phyloP scores from a whole-genome alignment of 2,329 filamentous ascomycete genomes.

The Sarocladiaceae sp. region DNA sequence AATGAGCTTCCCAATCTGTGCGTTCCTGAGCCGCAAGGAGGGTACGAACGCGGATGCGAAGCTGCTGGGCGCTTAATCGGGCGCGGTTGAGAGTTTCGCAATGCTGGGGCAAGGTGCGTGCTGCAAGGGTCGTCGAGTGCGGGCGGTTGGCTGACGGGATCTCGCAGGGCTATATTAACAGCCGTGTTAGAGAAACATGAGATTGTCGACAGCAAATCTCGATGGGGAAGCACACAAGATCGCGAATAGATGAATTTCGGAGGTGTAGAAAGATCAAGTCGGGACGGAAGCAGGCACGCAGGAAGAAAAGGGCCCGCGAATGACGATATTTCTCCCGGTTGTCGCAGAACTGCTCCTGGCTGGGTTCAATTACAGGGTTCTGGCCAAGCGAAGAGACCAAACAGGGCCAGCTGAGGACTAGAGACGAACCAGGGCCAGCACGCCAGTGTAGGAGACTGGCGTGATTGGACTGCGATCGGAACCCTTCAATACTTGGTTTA shows the following conservation, averaged over 20 bases:
- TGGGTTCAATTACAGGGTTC: constrained; percentile 4
- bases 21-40: background rate
- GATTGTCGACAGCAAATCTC: background rate
- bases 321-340: constrained; percentile 8
- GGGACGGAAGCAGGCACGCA: background rate
- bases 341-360: constrained; percentile 5
- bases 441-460: background rate
- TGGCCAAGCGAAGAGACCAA: background rate
- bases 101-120: background rate
- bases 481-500: constrained; percentile 4
- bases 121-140: background rate
- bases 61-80: background rate
- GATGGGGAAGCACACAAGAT: background rate
- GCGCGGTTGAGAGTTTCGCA: background rate
- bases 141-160: background rate
- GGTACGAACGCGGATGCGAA: background rate
- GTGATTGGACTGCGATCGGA: constrained; percentile 2
- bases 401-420: constrained; percentile 1
- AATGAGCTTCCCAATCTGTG: background rate
- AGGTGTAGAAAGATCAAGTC: background rate
- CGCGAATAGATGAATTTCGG: constrained; percentile 6
- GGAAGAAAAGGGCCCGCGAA: background rate
- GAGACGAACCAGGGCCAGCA: background rate
- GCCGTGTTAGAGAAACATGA: constrained; percentile 6
- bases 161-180: background rate